A percentile compares a stretch with the other conserved stretches of the same genome.
These are phyloP conservation scores for Solanum chacoense DNA, from an alignment of 305 asterid species.

Conservation along the genomic window DNA sequence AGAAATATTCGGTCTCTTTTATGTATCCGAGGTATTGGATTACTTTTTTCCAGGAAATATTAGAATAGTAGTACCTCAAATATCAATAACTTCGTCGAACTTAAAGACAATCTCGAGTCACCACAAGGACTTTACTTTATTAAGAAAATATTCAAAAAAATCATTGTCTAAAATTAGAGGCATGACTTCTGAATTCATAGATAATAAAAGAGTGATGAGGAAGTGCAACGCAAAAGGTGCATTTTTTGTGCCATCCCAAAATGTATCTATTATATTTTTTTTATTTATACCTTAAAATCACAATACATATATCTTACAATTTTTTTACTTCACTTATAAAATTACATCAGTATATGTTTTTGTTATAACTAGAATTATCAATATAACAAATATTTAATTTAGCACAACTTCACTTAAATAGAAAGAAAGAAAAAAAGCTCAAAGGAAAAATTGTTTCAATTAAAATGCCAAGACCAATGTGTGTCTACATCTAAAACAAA, in stretches of 20 bases:
- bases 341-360: neutral
- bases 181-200: neutral
- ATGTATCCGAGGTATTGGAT: neutral
- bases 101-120: neutral
- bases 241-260: neutral
- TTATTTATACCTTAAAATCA: neutral
- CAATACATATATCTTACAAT: too few species aligned
- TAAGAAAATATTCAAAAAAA: too few species aligned
- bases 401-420: neutral
- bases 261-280: neutral
- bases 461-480: neutral
- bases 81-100: neutral
- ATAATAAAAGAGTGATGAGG: neutral
- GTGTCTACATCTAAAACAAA: neutral
- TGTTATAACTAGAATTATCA: neutral
- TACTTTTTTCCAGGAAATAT: neutral
- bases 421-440: neutral
- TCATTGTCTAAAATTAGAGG: neutral
- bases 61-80: neutral
- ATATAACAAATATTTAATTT: neutral
- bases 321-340: neutral
- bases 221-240: neutral
- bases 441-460: neutral
- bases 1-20: neutral
- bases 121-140: too few species aligned